Conservation (phyloP, 305 asterid species). For the Nicotiana rustica region DNA sequence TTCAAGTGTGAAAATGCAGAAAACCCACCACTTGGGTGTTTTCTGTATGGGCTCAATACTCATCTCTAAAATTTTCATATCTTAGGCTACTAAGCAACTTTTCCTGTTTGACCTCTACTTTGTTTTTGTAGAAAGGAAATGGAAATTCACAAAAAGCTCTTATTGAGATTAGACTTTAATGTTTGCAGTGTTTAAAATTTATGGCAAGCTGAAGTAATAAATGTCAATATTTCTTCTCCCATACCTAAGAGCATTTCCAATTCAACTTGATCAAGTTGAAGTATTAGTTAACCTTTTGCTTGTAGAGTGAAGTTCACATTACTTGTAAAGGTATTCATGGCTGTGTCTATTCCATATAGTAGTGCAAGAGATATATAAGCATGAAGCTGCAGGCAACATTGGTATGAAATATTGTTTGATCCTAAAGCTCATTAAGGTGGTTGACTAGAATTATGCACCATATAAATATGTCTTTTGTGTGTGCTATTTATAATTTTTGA, state of each 20-base stretch:
- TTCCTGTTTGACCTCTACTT: background rate
- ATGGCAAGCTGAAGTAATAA: background rate
- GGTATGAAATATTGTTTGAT: slow-evolving; percentile 7
- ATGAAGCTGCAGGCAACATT: background rate
- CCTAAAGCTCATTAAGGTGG: background rate
- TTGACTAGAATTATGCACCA: background rate
- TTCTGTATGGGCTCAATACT: background rate
- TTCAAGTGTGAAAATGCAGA: background rate
- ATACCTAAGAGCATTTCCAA: background rate
- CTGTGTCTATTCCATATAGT: background rate
- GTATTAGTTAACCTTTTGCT: background rate
- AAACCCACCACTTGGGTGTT: background rate
- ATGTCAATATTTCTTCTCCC: background rate
- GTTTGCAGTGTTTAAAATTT: background rate
- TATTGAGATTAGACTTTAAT: background rate
- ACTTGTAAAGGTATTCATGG: background rate
- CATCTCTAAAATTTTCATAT: background rate
- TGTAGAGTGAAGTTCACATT: slow-evolving; percentile 1
- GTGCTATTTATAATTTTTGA: background rate
- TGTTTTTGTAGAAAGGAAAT: background rate
- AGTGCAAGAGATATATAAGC: slow-evolving; percentile 15
- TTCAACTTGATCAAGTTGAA: background rate
- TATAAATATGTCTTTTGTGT: background rate
- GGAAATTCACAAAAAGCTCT: background rate
- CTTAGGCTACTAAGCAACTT: background rate